Conservation (phyloP, 352 stramenopile genomes). For the Globisporangium yorkense region DNA sequence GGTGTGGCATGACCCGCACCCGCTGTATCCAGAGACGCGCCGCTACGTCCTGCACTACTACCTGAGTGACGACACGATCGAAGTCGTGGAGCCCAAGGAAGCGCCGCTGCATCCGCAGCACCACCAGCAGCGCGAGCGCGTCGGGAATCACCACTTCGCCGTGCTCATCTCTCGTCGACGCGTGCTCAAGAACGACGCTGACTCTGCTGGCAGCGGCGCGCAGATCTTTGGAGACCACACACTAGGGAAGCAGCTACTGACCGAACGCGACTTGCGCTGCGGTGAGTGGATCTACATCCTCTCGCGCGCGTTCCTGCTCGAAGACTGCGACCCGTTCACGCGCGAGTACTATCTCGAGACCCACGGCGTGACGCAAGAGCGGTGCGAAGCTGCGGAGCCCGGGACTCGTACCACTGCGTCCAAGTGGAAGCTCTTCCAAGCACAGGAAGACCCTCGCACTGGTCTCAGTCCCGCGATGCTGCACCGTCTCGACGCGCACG, state of each 20-base stretch:
- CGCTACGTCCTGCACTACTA: slow-evolving; percentile 92
- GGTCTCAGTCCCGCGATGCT: slow-evolving; percentile 14
- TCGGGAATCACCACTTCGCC: slow-evolving; percentile 55
- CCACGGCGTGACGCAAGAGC: slow-evolving; percentile 79
- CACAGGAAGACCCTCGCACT: not conserved
- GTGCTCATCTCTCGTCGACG: slow-evolving; percentile 80
- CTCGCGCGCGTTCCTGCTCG: slow-evolving; percentile 79
- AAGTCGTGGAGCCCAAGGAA: slow-evolving; percentile 74
- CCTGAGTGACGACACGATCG: slow-evolving; percentile 88
- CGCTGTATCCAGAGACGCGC: slow-evolving; percentile 84
- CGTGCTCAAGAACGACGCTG: slow-evolving; percentile 35
- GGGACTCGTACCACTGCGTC: slow-evolving; percentile 6
- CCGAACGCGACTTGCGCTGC: slow-evolving; percentile 70
- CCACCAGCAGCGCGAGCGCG: slow-evolving; percentile 34
- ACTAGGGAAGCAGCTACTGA: slow-evolving; percentile 32
- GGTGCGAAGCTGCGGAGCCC: slow-evolving; percentile 18
- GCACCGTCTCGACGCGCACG: slow-evolving; percentile 9
- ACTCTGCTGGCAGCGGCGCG: not conserved
- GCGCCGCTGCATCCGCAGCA: slow-evolving; percentile 19
- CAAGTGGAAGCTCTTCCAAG: slow-evolving; percentile 64
- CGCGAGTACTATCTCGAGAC: slow-evolving; percentile 82
- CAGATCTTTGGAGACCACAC: slow-evolving; percentile 8
- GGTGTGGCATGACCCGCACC: slow-evolving; percentile 88
- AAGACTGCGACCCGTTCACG: slow-evolving; percentile 91
- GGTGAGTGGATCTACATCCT: slow-evolving; percentile 83